A percentile compares a stretch with the other conserved stretches of the same genome.
Conservation (phyloP, 2,329 filamentous ascomycete genomes). For the Fusarium mangiferae region DNA sequence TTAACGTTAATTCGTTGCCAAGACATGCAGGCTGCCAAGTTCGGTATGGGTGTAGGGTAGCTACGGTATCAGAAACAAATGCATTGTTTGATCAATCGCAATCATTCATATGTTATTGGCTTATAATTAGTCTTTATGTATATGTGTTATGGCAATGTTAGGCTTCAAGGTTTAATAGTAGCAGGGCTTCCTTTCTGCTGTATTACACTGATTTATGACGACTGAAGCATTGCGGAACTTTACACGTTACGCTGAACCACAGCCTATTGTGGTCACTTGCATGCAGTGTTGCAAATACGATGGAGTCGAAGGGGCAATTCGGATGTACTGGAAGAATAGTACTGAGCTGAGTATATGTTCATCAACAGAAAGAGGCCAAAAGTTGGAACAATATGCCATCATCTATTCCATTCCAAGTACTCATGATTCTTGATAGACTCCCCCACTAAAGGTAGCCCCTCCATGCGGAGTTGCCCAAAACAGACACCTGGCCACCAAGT, state of each 20-base stretch:
- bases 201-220: too few species aligned
- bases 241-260: accelerated
- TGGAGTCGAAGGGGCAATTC: not conserved
- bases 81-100: not conserved
- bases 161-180: accelerated
- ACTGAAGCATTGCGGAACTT: not conserved
- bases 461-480: constrained; percentile 45
- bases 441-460: constrained; percentile 10
- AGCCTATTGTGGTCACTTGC: too few species aligned
- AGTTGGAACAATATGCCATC: not conserved
- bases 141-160: not conserved
- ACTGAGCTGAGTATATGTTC: not conserved
- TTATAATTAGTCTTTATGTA: not conserved
- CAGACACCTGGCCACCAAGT: constrained; percentile 4
- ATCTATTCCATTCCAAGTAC: not conserved
- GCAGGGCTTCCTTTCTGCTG: not conserved
- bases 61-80: not conserved
- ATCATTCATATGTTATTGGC: not conserved
- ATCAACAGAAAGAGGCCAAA: not conserved
- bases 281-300: too few species aligned
- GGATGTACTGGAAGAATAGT: too few species aligned
- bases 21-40: constrained; percentile 7
- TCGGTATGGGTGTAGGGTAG: constrained; percentile 23
- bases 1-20: not conserved
- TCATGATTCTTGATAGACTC: not conserved